Evolutionary conservation across 176 grass and related monocot genomes (phyloP).

Genomic region (Cocos nucifera): DNA sequence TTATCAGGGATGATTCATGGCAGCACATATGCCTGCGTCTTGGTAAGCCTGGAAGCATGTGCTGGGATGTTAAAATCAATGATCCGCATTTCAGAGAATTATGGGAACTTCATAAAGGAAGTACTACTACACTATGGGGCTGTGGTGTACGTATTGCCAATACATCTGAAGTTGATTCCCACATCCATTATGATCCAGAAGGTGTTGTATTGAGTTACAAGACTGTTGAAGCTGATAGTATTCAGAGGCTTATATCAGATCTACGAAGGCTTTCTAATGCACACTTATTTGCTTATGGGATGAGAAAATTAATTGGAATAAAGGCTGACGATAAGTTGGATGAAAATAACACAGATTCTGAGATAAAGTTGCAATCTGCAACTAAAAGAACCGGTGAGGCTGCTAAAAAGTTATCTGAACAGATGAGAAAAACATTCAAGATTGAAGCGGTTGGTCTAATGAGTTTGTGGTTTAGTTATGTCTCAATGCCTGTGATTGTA

Average conservation of each 20-base stretch:
- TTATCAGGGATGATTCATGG: slow-evolving; percentile 85
- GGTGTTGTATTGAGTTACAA: slow-evolving; percentile 74
- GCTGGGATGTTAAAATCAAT: slow-evolving; percentile 93
- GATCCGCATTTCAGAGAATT: slow-evolving; percentile 86
- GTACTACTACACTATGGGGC: slow-evolving; percentile 60
- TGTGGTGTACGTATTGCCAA: slow-evolving; percentile 71
- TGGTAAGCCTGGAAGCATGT: slow-evolving; percentile 96
- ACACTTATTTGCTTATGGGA: slow-evolving; percentile 68
- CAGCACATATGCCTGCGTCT: slow-evolving; percentile 88
- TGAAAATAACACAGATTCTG: slow-evolving; percentile 27
- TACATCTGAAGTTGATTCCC: slow-evolving; percentile 91
- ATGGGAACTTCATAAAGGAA: slow-evolving; percentile 77
- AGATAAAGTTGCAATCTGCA: slow-evolving; percentile 28
- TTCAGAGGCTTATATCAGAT: slow-evolving; percentile 78
- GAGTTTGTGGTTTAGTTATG: slow-evolving; percentile 98
- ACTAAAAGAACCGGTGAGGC: slow-evolving; percentile 42
- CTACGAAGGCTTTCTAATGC: slow-evolving; percentile 70
- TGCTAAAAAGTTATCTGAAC: slow-evolving; percentile 66
- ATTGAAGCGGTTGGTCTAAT: slow-evolving; percentile 94
- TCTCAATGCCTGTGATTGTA: slow-evolving; percentile 71
- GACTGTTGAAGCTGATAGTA: slow-evolving; percentile 73
- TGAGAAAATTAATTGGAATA: slow-evolving; percentile 77
- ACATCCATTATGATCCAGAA: slow-evolving; percentile 79
- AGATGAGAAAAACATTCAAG: slow-evolving; percentile 91
- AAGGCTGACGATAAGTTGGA: slow-evolving; percentile 57